Evolutionary conservation across 2,329 filamentous ascomycete species (phyloP), one percentile per base, ranked within the genome.

Genomic region (Bipolaris cookei): DNA sequence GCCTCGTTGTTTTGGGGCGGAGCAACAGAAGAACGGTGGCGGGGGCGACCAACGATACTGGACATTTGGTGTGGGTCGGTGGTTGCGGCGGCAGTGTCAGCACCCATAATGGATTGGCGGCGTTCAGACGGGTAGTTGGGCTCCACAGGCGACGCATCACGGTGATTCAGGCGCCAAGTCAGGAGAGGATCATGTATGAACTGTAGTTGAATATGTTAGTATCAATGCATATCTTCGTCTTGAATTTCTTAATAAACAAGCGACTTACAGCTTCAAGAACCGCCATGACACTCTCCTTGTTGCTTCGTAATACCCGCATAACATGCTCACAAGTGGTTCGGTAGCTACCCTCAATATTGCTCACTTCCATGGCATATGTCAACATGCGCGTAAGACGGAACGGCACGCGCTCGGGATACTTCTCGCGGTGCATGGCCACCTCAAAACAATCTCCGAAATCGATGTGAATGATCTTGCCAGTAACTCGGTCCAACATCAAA

Each of bases 401-500:
- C 0, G 95, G 96, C 56, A 99, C 95, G 50, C 94, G 85, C 78
- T 99, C 95, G 0, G 95, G 95, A 73, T 97, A 99, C 77, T 99
- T 99, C 78, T 99, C 96, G 66, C 96, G 90, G 80, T 99, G 96
- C 93, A 97, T 99, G 23, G 96, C 95, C 51, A 99, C 92, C 77
- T 99, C 95, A 80, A 99, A 99, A 76, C 95, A 99, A 80, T 99
- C 95, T 68, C 95, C 96, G 71, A 99, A 99, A 81, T 99, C 95
- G 68, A 99, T 98, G 75, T 99, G 95, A 64, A 99, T 89, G 62
- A 99, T 95, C 81, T 96, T 97, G 73, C 95, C 95, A 1, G 94
- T 98, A 59, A 96, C 88, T 37, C 92, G 90, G 77, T 99, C 95
- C 38, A 99, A 88, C 90, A 99, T 96, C 71, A 99, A 81, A 77